Evolutionary conservation across 768 basidiomycete genomes (phyloP).

Genomic region (Psilocybe tampanensis): DNA sequence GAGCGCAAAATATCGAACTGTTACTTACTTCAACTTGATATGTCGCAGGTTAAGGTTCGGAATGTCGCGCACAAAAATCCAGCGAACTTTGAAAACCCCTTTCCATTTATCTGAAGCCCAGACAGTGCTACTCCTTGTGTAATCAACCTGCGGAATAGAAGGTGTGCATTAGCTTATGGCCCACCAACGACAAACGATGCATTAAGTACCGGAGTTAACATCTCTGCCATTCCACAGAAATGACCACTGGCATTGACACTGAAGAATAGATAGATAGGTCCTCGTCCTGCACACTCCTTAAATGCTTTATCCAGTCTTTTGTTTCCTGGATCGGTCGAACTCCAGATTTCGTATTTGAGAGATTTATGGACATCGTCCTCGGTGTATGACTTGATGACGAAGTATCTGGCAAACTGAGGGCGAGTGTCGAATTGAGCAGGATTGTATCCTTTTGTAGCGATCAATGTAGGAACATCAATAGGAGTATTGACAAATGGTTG

Average conservation of each 20-base stretch:
- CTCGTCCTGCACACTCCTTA: constrained; percentile 88
- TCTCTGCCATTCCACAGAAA: constrained; percentile 98
- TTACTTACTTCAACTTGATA: constrained; percentile 78
- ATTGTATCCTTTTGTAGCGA: constrained; percentile 90
- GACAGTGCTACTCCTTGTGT: constrained; percentile 91
- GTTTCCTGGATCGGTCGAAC: constrained; percentile 95
- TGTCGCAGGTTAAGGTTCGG: constrained; percentile 89
- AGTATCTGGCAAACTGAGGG: constrained; percentile 85
- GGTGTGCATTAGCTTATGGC: not conserved
- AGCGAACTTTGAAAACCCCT: constrained; percentile 96
- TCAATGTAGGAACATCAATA: constrained; percentile 84
- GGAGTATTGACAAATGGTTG: constrained; percentile 61
- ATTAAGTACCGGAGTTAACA: constrained; percentile 82
- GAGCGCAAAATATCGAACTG: not conserved
- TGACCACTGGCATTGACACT: constrained; percentile 98
- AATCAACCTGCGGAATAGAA: constrained; percentile 65
- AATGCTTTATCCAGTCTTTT: constrained; percentile 97
- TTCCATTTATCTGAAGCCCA: constrained; percentile 99
- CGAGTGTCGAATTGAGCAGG: constrained; percentile 81
- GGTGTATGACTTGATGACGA: constrained; percentile 99
- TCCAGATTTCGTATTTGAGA: constrained; percentile 97
- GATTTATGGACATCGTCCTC: constrained; percentile 99
- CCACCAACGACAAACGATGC: not conserved
- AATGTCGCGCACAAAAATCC: constrained; percentile 97
- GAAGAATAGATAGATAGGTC: constrained; percentile 98